phyloP scores from a whole-genome alignment of 75 land plant genomes.

The Sequoiadendron giganteum region DNA sequence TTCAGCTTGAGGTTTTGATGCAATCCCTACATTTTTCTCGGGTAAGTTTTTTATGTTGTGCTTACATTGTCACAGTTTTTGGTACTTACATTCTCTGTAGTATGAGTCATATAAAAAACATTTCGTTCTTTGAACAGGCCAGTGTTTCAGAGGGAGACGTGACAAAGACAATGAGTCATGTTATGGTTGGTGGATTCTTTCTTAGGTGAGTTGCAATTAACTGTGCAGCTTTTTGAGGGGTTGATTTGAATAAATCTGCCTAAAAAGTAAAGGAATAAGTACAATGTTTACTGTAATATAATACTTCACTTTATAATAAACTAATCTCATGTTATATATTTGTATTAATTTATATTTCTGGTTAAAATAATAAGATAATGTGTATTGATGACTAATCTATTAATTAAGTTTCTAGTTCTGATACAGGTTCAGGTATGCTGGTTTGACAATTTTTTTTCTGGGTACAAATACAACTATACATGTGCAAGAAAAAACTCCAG shows the following conservation, averaged over 20 bases:
- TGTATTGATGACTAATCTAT: neutral
- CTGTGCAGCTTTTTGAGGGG: neutral
- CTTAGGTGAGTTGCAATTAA: slow-evolving; percentile 54
- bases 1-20: slow-evolving; percentile 91
- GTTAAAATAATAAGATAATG: neutral
- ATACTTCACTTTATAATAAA: neutral
- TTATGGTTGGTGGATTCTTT: slow-evolving; percentile 74
- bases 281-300: neutral
- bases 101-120: neutral
- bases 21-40: slow-evolving; percentile 88
- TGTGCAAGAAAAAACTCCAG: no score
- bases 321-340: neutral
- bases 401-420: neutral
- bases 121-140: slow-evolving; percentile 49
- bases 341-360: neutral
- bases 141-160: slow-evolving; percentile 73
- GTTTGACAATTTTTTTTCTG: no score
- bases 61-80: neutral
- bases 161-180: slow-evolving; percentile 52
- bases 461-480: no score
- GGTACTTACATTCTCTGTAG: neutral
- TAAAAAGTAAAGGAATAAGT: neutral
- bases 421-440: neutral
- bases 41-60: slow-evolving; percentile 35
- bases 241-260: neutral